Conservation (phyloP, 2,329 filamentous ascomycete genomes). For the Parascedosporium putredinis region DNA sequence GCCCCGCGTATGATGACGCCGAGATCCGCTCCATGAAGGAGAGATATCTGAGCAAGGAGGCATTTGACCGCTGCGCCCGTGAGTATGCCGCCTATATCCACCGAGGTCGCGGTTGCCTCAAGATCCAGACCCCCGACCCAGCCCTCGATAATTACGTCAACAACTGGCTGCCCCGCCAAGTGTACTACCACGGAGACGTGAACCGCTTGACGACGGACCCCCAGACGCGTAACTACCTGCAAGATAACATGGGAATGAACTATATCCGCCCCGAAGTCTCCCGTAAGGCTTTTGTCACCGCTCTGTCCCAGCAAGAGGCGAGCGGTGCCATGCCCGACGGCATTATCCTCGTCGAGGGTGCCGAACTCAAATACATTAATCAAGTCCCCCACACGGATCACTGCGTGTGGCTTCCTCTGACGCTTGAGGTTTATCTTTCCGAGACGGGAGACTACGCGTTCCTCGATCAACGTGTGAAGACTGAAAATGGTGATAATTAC, state of each 20-base stretch:
- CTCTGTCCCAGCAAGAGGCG: slow-evolving; percentile 41
- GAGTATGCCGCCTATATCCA: slow-evolving; percentile 41
- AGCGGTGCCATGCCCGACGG: slow-evolving; percentile 49
- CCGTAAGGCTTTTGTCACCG: slow-evolving; percentile 35
- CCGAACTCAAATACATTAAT: slow-evolving; percentile 50
- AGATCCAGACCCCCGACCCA: slow-evolving; percentile 42
- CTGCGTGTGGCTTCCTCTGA: slow-evolving; percentile 47
- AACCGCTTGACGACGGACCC: slow-evolving; percentile 49
- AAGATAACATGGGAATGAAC: slow-evolving; percentile 52
- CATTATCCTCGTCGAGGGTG: slow-evolving; percentile 40
- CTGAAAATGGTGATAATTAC: slow-evolving; percentile 30
- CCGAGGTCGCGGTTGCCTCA: slow-evolving; percentile 37
- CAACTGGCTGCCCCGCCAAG: slow-evolving; percentile 46
- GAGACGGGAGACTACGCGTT: slow-evolving; percentile 44
- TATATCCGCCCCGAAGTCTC: slow-evolving; percentile 41
- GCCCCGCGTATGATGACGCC: slow-evolving; percentile 40
- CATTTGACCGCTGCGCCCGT: slow-evolving; percentile 31
- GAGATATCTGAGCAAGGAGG: slow-evolving; percentile 38
- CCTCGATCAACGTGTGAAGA: slow-evolving; percentile 31
- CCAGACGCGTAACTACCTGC: slow-evolving; percentile 48
- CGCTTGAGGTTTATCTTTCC: slow-evolving; percentile 42
- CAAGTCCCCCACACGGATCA: slow-evolving; percentile 51
- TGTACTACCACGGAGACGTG: slow-evolving; percentile 49
- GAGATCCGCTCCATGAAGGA: slow-evolving; percentile 34
- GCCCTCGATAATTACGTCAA: slow-evolving; percentile 48